Conservation (phyloP, 805 yeast species). For the Starmerella floris region DNA sequence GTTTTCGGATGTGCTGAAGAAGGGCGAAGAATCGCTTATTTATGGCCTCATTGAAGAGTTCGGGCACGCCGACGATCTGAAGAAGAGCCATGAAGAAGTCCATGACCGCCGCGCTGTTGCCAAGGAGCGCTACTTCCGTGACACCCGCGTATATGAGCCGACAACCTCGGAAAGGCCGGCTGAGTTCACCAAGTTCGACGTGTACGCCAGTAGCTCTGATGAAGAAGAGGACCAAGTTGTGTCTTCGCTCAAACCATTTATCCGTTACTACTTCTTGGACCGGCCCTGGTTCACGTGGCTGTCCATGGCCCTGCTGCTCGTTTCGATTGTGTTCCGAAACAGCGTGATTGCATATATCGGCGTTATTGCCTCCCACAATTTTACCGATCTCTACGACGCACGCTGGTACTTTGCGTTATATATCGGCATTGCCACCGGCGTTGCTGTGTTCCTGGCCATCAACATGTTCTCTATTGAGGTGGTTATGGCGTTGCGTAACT, state of each 20-base stretch:
- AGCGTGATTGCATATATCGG: neutral
- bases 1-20: slow-evolving; percentile 37
- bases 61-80: slow-evolving; percentile 66
- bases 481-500: slow-evolving; percentile 12
- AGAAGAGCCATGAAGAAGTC: slow-evolving; percentile 46
- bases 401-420: slow-evolving; percentile 57
- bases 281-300: slow-evolving; percentile 57
- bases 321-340: slow-evolving; percentile 23
- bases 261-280: slow-evolving; percentile 22
- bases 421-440: slow-evolving; percentile 53
- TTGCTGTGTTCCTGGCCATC: slow-evolving; percentile 22
- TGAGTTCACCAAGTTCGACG: slow-evolving; percentile 3
- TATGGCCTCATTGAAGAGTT: slow-evolving; percentile 27
- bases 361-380: neutral
- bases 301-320: slow-evolving; percentile 26
- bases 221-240: slow-evolving; percentile 22
- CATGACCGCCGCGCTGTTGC: slow-evolving; percentile 62
- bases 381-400: slow-evolving; percentile 36
- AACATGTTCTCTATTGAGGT: slow-evolving; percentile 7
- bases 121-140: slow-evolving; percentile 2
- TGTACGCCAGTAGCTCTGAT: slow-evolving; percentile 21
- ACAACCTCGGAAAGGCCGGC: slow-evolving; percentile 5
- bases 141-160: slow-evolving; percentile 7
- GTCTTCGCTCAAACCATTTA: slow-evolving; percentile 19
- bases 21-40: slow-evolving; percentile 16